phyloP scores from a whole-genome alignment of 2,329 filamentous ascomycete species.

The Chaetomium sp. region DNA sequence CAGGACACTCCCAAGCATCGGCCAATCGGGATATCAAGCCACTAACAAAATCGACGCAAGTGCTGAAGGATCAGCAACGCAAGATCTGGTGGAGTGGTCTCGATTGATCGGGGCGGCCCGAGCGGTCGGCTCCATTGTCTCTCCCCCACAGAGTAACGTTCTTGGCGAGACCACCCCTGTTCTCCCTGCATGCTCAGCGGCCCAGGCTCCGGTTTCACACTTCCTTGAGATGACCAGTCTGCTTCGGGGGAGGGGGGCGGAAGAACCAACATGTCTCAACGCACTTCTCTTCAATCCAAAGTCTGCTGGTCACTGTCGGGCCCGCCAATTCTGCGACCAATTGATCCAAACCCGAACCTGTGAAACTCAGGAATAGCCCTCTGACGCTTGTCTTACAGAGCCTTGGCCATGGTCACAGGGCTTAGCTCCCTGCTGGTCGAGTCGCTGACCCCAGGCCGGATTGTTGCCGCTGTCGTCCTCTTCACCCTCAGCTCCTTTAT shows the following conservation, averaged over 20 bases:
- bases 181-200: neutral
- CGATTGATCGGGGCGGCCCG: conserved; percentile 2
- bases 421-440: conserved; percentile 37
- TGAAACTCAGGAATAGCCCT: neutral
- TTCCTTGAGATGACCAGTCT: conserved; percentile 4
- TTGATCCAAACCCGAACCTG: neutral
- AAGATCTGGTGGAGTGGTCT: conserved; percentile 3
- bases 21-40: neutral
- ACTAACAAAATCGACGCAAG: neutral
- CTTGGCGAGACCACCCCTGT: neutral
- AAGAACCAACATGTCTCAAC: neutral
- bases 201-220: conserved; percentile 17
- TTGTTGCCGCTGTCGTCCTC: conserved; percentile 36
- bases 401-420: conserved; percentile 25
- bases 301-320: neutral
- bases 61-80: neutral
- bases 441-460: conserved; percentile 38
- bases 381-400: neutral
- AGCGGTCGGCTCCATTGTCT: neutral
- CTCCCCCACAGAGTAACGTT: neutral
- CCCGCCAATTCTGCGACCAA: neutral
- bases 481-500: conserved; percentile 45
- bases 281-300: neutral
- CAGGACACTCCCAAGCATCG: neutral
- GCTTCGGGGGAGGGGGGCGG: neutral